phyloP scores from a whole-genome alignment of 176 grass and related monocot species.

The Juncus inflexus region DNA sequence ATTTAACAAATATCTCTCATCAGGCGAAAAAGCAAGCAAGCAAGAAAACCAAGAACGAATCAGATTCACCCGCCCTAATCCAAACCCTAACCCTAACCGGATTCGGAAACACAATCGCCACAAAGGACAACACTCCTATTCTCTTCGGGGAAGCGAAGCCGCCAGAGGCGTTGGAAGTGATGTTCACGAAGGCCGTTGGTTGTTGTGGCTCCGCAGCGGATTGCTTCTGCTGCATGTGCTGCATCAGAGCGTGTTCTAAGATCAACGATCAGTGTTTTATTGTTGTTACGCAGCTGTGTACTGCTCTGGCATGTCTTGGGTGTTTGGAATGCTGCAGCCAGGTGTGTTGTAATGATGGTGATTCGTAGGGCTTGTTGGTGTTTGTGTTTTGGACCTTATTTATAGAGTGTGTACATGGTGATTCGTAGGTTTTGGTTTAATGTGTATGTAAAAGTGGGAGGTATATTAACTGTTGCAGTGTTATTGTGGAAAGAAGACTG shows the following conservation, averaged over 20 bases:
- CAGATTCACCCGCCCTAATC: conserved; percentile 22
- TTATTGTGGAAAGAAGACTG: too few species aligned
- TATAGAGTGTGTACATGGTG: too few species aligned
- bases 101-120: conserved; percentile 63
- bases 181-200: conserved; percentile 47
- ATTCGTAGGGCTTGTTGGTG: not conserved
- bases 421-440: too few species aligned
- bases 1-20: not conserved
- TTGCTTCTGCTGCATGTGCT: conserved; percentile 75
- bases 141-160: conserved; percentile 37
- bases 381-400: too few species aligned
- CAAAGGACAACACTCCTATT: conserved; percentile 43
- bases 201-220: conserved; percentile 49
- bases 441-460: too few species aligned
- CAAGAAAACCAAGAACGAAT: conserved; percentile 28
- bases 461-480: too few species aligned
- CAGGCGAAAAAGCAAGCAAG: conserved; percentile 34
- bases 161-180: conserved; percentile 31
- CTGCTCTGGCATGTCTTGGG: conserved; percentile 63
- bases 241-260: conserved; percentile 61
- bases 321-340: conserved; percentile 75
- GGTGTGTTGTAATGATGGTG: conserved; percentile 44
- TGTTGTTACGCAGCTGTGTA: conserved; percentile 46
- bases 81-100: conserved; percentile 40
- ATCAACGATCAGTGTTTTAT: conserved; percentile 76